Base-by-base conservation (phyloP, 75 land plant genomes). In the Gnetum montanum region DNA sequence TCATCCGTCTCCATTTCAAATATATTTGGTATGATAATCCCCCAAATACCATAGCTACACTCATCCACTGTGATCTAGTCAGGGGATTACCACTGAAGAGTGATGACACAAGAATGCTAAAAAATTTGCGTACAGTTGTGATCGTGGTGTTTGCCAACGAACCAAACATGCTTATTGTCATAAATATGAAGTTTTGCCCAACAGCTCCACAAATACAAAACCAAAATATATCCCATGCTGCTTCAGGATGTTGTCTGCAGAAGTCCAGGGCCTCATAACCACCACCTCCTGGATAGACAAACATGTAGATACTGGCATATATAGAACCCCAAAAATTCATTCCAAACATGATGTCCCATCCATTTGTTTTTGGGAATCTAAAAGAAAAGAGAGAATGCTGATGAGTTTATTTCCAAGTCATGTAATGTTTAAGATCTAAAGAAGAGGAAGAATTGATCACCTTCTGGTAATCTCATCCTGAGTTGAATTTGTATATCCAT, bases 261-360 rank as follows among this genome's bases (percentile, higher is more conserved):
- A 95, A 95, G 16, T 58, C 54, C 4, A 95, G 29, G 13, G 99
- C 99, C 51, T 86, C 88, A 36, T 29, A 86, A 19, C 99, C 99
- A 48, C 70, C 83, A 3, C 76, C 85, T 27, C 64, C 70, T 8
- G 79, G 66, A 83, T 80, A 77, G 4, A 77, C 75, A 72, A 95
- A 95, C 97, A 90, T 80, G 79, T 70, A 90, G 20, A 90, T 18
- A 30, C 72, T 40, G 64, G 78, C 80, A 70, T 89, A 95, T 5
- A 83, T 78, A 37, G 85, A 83, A 41, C 92, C 96, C 99, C 99
- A 95, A 25, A 90, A 58, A 53, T 95, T 95, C 99, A 95, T 95
- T 30, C 99, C 99, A 62, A 95, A 60, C 99, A 95, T 95, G 52
- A 95, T 76, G 55, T 86, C 85, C 99, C 99, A 95, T 0, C 97